Percentiles rank a stretch among this genome's conserved stretches.
Conservation (phyloP, 2,329 filamentous ascomycete species). For the Aspergillus hiratsukae region DNA sequence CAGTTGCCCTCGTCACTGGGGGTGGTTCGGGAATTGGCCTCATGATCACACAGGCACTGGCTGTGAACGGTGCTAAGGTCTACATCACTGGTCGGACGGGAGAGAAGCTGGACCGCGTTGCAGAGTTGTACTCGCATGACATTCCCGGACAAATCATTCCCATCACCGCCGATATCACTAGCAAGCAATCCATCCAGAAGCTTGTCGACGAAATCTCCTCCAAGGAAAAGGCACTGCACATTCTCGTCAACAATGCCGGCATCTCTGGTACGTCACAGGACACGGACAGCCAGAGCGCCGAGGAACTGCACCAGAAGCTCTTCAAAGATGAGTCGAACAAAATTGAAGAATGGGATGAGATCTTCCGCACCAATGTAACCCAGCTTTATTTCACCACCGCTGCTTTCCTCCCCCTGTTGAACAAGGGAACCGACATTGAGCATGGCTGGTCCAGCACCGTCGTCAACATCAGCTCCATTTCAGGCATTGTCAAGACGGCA, state of each 20-base stretch:
- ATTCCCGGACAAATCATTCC: slow-evolving; percentile 56
- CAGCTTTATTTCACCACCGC: slow-evolving; percentile 71
- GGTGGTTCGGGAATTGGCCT: slow-evolving; percentile 62
- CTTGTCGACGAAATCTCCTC: slow-evolving; percentile 56
- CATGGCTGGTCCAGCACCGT: slow-evolving; percentile 56
- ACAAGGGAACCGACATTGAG: slow-evolving; percentile 60
- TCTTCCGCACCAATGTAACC: slow-evolving; percentile 71
- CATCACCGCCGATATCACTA: slow-evolving; percentile 59
- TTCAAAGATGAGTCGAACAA: slow-evolving; percentile 59
- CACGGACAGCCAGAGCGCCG: slow-evolving; percentile 50
- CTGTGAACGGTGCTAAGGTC: slow-evolving; percentile 57
- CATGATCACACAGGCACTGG: slow-evolving; percentile 57
- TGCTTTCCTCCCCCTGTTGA: slow-evolving; percentile 65
- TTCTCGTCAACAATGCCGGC: slow-evolving; percentile 68
- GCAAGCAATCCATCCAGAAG: slow-evolving; percentile 56
- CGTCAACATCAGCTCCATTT: slow-evolving; percentile 72
- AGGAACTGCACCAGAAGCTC: slow-evolving; percentile 52
- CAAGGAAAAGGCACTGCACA: slow-evolving; percentile 62
- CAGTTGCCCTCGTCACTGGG: slow-evolving; percentile 56
- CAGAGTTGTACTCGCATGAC: slow-evolving; percentile 41
- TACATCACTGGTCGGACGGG: slow-evolving; percentile 55
- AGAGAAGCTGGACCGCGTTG: slow-evolving; percentile 33
- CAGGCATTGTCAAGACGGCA: slow-evolving; percentile 65
- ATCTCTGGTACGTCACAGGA: slow-evolving; percentile 54
- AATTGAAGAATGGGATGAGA: slow-evolving; percentile 66